Base-by-base conservation (phyloP, 176 grass and related monocot genomes). In the Metroxylon sagu region DNA sequence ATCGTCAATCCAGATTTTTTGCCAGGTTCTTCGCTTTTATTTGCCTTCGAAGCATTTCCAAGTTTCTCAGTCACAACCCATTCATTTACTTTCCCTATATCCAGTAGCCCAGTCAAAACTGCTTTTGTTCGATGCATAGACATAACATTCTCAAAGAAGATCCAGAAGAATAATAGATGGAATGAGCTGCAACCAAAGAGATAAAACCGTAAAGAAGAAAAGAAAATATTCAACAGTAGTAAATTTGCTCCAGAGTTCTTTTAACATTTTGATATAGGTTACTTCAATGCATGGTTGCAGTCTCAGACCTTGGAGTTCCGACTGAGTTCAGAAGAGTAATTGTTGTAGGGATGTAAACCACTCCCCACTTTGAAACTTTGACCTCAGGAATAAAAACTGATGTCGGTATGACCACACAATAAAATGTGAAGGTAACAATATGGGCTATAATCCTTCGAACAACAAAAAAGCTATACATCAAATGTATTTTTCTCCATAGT, bases 121-220 rank as follows among this genome's bases (percentile, higher is more conserved):
- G 87, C 92, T 56, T 71, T 90, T 62, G 85, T 65, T 43, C 87
- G 87, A 56, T 97, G 87, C 70, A 90, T 60, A 1, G 92, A 87
- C 87, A 97, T 97, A 26, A 88, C 92, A 77, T 97, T 97, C 84
- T 97, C 92, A 57, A 87, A 91, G 14, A 97, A 65, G n/a, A 97
- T 74, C 87, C 92, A 97, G 49, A 97, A 76, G 14, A 85, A 67
- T 29, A 97, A 81, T 29, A 97, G 72, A 61, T 97, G 92, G 72
- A 97, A 91, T 58, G 92, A 97, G 57, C 92, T 97, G 68, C 4
- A 82, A 54, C 19, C 35, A 43, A 56, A 28, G 48, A 59, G 18
- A 48, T 18, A 18, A 16, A 43, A 14, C 10, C 2, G 35, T 43
- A 43, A 43, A 35, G 31, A 35, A 35, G 31, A 35, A 35, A 35